These are phyloP conservation scores for Beauveria scarabaeidicola DNA, from an alignment of 2,329 filamentous ascomycete species.

Conservation along the genomic window DNA sequence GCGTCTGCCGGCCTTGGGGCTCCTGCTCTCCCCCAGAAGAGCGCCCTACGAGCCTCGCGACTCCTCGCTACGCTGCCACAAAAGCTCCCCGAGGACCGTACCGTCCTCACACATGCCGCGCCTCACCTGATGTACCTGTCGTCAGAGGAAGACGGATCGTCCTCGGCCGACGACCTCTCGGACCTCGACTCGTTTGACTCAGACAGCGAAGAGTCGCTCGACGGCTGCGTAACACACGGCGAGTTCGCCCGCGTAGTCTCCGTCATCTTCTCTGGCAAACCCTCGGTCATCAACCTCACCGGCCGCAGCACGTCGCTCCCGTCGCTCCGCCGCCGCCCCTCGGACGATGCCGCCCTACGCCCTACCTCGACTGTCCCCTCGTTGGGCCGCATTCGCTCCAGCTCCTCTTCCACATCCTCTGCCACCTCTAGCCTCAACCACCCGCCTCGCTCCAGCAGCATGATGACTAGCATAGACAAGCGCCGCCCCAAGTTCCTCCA, in stretches of 20 bases:
- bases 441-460: slow-evolving; percentile 36
- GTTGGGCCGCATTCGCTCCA: slow-evolving; percentile 23
- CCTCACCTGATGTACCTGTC: slow-evolving; percentile 56
- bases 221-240: slow-evolving; percentile 37
- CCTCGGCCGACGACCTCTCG: slow-evolving; percentile 43
- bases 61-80: slow-evolving; percentile 25
- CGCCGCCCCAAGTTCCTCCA: slow-evolving; percentile 39
- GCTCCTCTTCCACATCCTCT: slow-evolving; percentile 25
- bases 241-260: slow-evolving; percentile 51
- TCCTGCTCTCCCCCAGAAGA: slow-evolving; percentile 43
- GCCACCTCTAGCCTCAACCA: slow-evolving; percentile 24
- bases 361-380: slow-evolving; percentile 25
- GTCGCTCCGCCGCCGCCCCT: slow-evolving; percentile 18
- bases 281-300: slow-evolving; percentile 45
- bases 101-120: slow-evolving; percentile 29
- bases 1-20: slow-evolving; percentile 14
- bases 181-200: slow-evolving; percentile 30
- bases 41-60: slow-evolving; percentile 39
- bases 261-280: slow-evolving; percentile 52
- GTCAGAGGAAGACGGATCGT: slow-evolving; percentile 57
- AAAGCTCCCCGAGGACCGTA: slow-evolving; percentile 23
- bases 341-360: slow-evolving; percentile 19
- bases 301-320: slow-evolving; percentile 36
- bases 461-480: slow-evolving; percentile 29
- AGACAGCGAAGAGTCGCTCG: slow-evolving; percentile 26